phyloP scores from a whole-genome alignment of 1,284 basidiomycete genomes.

The Malassezia brasiliensis region DNA sequence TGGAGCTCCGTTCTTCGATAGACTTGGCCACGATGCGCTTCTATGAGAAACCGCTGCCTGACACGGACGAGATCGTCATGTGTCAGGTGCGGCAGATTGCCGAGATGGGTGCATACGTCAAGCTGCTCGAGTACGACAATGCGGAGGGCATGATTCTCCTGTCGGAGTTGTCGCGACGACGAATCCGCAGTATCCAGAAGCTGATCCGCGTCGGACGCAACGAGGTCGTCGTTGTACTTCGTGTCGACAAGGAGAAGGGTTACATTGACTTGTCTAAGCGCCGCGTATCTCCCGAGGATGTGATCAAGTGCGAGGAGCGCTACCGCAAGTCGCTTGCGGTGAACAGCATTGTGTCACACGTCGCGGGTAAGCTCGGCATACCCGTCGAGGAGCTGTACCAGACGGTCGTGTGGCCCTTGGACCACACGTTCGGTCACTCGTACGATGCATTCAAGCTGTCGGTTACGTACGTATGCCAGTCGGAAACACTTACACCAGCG shows the following conservation, averaged over 20 bases:
- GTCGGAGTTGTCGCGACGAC: slow-evolving; percentile 88
- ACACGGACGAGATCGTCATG: slow-evolving; percentile 93
- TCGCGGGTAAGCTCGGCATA: slow-evolving; percentile 37
- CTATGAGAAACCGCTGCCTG: slow-evolving; percentile 47
- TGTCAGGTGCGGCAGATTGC: slow-evolving; percentile 97
- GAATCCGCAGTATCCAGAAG: slow-evolving; percentile 96
- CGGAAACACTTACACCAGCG: slow-evolving; percentile 53
- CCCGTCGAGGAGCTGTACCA: slow-evolving; percentile 77
- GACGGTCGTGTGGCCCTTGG: slow-evolving; percentile 83
- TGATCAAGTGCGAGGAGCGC: slow-evolving; percentile 93
- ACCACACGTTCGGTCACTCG: slow-evolving; percentile 82
- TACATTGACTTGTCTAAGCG: slow-evolving; percentile 99
- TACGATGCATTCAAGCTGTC: slow-evolving; percentile 98
- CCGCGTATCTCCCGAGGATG: slow-evolving; percentile 96
- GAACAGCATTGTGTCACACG: slow-evolving; percentile 45
- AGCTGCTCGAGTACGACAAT: slow-evolving; percentile 95
- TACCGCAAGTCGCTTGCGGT: slow-evolving; percentile 85
- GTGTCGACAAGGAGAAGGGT: slow-evolving; percentile 99
- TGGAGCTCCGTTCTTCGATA: slow-evolving; percentile 1
- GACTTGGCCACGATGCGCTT: slow-evolving; percentile 35
- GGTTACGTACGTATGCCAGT: slow-evolving; percentile 61
- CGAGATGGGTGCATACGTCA: slow-evolving; percentile 99
- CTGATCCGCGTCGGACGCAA: slow-evolving; percentile 94
- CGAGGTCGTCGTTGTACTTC: slow-evolving; percentile 93
- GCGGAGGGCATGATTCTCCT: slow-evolving; percentile 99